phyloP scores from a whole-genome alignment of 192 early-diverging fungal genomes.

The Oehlia diaphana region DNA sequence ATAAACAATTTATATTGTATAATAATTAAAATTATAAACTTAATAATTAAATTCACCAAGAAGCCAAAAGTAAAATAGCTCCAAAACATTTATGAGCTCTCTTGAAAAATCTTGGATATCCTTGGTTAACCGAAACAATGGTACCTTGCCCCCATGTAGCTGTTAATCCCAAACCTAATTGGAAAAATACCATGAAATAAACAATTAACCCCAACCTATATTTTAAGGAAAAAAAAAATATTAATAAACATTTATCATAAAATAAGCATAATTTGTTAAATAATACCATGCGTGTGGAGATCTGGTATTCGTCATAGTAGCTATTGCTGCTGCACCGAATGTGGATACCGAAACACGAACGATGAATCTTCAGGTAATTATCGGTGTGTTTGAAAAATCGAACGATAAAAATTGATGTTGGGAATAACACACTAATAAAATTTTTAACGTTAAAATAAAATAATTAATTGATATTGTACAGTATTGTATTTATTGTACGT shows the following conservation, averaged over 20 bases:
- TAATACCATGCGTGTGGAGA: constrained; percentile 11
- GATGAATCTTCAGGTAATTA: constrained; percentile 25
- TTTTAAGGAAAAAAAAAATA: neutral
- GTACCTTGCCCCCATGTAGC: constrained; percentile 3
- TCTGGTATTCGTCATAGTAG: neutral
- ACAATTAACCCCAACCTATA: constrained; percentile 21
- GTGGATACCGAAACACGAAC: constrained; percentile 12
- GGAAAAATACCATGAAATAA: constrained; percentile 8
- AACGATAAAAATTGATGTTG: constrained; percentile 25
- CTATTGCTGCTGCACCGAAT: constrained; percentile 28
- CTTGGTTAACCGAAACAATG: constrained; percentile 20
- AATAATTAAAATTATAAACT: neutral
- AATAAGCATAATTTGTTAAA: neutral
- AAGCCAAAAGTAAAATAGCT: neutral
- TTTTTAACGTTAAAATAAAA: no score
- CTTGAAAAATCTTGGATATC: constrained; percentile 24
- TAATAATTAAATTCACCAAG: neutral
- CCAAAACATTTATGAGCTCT: constrained; percentile 16
- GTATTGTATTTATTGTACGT: neutral
- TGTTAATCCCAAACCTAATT: constrained; percentile 20
- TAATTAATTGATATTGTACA: no score
- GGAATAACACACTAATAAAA: constrained; percentile 14
- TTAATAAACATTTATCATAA: neutral
- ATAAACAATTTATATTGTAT: neutral
- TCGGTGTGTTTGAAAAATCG: constrained; percentile 23